These are phyloP conservation scores for Podila epicladia DNA, from an alignment of 192 early-diverging fungal species.

Conservation along the genomic window DNA sequence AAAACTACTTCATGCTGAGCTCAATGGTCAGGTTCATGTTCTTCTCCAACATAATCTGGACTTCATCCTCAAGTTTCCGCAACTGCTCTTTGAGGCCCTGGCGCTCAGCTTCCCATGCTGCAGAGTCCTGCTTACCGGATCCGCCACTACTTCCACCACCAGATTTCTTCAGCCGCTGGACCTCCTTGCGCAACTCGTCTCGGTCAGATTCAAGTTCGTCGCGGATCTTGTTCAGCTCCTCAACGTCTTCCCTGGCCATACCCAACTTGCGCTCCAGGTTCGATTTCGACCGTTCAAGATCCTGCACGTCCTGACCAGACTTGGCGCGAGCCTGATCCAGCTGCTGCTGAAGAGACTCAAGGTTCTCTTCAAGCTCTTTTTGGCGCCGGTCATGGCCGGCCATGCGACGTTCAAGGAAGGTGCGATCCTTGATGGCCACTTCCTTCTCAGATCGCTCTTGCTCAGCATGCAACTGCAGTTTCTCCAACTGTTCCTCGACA, in stretches of 20 bases:
- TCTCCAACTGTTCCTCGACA: slow-evolving; percentile 39
- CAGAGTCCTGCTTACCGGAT: neutral
- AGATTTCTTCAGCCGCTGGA: slow-evolving; percentile 36
- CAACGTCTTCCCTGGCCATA: slow-evolving; percentile 46
- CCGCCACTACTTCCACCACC: neutral
- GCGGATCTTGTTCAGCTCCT: slow-evolving; percentile 46
- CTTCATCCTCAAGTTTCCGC: slow-evolving; percentile 30
- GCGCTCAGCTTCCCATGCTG: slow-evolving; percentile 41
- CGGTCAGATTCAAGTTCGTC: slow-evolving; percentile 44
- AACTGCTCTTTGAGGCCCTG: slow-evolving; percentile 23
- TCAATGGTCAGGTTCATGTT: slow-evolving; percentile 51
- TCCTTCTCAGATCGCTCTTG: slow-evolving; percentile 41
- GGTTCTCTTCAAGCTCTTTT: slow-evolving; percentile 35
- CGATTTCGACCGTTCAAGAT: slow-evolving; percentile 33
- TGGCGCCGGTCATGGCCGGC: slow-evolving; percentile 43
- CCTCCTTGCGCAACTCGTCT: slow-evolving; percentile 18
- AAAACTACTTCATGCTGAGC: slow-evolving; percentile 32
- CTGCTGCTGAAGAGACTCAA: slow-evolving; percentile 24
- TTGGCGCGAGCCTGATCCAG: slow-evolving; percentile 37
- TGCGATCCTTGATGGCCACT: slow-evolving; percentile 39
- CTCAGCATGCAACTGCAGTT: slow-evolving; percentile 21
- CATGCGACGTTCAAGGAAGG: slow-evolving; percentile 36
- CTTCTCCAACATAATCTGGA: slow-evolving; percentile 52
- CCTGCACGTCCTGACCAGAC: slow-evolving; percentile 38
- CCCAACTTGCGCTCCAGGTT: slow-evolving; percentile 44